phyloP scores from a whole-genome alignment of 352 stramenopile genomes.

The Pythium insidiosum region DNA sequence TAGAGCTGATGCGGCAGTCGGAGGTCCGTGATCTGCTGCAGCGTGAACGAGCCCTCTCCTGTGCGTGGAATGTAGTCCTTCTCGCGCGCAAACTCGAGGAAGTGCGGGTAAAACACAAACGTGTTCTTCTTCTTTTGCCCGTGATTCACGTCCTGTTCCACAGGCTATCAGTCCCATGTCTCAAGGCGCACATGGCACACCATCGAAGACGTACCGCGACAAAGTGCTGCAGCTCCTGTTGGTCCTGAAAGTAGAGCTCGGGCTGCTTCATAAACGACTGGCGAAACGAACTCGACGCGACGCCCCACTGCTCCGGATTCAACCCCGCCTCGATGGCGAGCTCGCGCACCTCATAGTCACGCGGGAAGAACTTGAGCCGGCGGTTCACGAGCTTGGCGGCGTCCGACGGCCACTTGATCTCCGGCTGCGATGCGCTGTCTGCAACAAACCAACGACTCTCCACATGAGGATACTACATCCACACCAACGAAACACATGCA shows the following conservation, averaged over 20 bases:
- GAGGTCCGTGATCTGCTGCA: slow-evolving; percentile 71
- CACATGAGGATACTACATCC: too few relatives aligned
- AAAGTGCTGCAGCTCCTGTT: slow-evolving; percentile 50
- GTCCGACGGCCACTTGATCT: slow-evolving; percentile 13
- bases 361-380: slow-evolving; percentile 36
- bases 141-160: slow-evolving; percentile 27
- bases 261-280: slow-evolving; percentile 51
- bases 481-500: too few relatives aligned
- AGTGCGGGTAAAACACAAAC: slow-evolving; percentile 76
- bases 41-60: slow-evolving; percentile 33
- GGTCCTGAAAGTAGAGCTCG: slow-evolving; percentile 44
- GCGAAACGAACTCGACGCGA: slow-evolving; percentile 49
- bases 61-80: slow-evolving; percentile 20
- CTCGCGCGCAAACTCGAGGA: slow-evolving; percentile 50
- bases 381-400: slow-evolving; percentile 7
- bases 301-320: slow-evolving; percentile 51
- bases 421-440: too few relatives aligned
- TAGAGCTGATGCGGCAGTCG: slow-evolving; percentile 77
- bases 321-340: slow-evolving; percentile 57
- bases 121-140: slow-evolving; percentile 38
- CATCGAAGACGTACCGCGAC: background rate
- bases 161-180: too few relatives aligned
- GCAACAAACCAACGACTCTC: too few relatives aligned
- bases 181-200: too few relatives aligned
- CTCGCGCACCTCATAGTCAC: slow-evolving; percentile 61